These are phyloP conservation scores for Leonotis leonurus DNA, from an alignment of 257 asterid genomes.

Conservation along the genomic window DNA sequence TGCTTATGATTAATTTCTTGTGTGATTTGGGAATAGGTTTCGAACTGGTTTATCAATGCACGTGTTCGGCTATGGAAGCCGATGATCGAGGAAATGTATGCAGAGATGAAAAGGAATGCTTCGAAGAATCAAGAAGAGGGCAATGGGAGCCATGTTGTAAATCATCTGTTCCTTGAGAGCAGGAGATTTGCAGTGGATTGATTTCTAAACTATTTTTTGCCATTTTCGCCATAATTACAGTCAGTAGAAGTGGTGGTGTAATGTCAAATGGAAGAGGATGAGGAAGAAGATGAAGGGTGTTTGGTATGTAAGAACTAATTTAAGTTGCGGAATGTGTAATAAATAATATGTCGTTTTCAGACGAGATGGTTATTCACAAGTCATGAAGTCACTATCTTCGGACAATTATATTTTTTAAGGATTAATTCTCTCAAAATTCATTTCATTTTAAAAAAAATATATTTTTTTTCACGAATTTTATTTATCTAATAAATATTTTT, in stretches of 20 bases:
- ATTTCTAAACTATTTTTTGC: too few species aligned
- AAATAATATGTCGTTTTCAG: not conserved
- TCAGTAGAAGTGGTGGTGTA: too few species aligned
- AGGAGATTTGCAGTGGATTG: slow-evolving; percentile 35
- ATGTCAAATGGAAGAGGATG: too few species aligned
- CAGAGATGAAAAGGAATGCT: slow-evolving; percentile 64
- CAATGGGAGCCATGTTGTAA: slow-evolving; percentile 24
- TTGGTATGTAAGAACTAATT: slow-evolving; percentile 1
- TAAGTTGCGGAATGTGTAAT: not conserved
- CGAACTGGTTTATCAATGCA: slow-evolving; percentile 91
- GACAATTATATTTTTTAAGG: too few species aligned
- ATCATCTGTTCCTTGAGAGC: slow-evolving; percentile 20
- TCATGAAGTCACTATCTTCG: too few species aligned
- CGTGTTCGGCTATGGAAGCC: slow-evolving; percentile 94
- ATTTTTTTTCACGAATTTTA: too few species aligned
- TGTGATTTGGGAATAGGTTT: slow-evolving; percentile 37
- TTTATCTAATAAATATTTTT: too few species aligned
- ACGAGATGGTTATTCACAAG: too few species aligned
- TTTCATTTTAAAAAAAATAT: too few species aligned
- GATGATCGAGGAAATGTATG: slow-evolving; percentile 89
- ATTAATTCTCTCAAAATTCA: too few species aligned
- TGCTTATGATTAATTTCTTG: not conserved
- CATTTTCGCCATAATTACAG: too few species aligned
- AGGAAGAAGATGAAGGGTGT: not conserved
- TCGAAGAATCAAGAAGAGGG: slow-evolving; percentile 29